Evolutionary conservation across 1,284 basidiomycete species (phyloP).

Genomic region (Fomitopsis betulina): DNA sequence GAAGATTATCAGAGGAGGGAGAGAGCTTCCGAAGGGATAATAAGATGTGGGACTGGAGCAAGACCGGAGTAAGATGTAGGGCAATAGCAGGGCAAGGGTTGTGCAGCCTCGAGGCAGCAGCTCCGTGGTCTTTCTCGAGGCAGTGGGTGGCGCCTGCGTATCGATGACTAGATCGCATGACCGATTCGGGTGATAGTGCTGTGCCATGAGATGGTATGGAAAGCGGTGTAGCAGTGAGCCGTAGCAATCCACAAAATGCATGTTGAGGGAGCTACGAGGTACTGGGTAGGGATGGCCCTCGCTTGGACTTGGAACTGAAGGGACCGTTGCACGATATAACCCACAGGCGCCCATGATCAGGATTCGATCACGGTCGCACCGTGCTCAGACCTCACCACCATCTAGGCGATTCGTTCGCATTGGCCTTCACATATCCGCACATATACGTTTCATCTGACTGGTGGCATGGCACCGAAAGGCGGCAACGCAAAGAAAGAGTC

Average conservation of each 20-base stretch:
- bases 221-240: background rate
- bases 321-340: too few relatives aligned
- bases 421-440: background rate
- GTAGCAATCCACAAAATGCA: background rate
- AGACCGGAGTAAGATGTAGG: background rate
- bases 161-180: constrained; percentile 1
- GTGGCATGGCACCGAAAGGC: constrained; percentile 76
- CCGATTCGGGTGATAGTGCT: background rate
- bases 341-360: background rate
- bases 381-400: background rate
- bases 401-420: background rate
- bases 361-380: background rate
- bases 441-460: background rate
- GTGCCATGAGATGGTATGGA: background rate
- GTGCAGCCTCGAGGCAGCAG: background rate
- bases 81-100: background rate
- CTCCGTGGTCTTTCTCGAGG: background rate
- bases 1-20: background rate
- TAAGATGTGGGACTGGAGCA: background rate
- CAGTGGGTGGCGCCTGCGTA: constrained; percentile 1
- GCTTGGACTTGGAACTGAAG: too few relatives aligned
- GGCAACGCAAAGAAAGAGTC: constrained; percentile 88
- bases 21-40: background rate
- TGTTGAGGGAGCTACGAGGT: background rate
- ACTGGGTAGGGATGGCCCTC: too few relatives aligned